Evolutionary conservation across 2,329 filamentous ascomycete species (phyloP).

Genomic region (Cercospora zeae-maydis): DNA sequence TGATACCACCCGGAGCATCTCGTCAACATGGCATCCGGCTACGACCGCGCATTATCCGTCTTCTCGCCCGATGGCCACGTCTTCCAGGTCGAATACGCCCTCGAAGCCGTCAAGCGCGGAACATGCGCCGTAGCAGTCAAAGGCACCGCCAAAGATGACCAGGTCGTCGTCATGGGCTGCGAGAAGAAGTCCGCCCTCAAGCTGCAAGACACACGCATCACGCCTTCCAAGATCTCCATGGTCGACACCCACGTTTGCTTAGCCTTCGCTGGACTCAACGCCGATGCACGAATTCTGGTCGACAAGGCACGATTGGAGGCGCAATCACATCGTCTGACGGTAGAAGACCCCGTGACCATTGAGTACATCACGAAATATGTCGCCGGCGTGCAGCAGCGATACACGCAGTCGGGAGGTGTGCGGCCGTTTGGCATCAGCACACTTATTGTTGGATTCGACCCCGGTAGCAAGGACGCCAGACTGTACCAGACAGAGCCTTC

Average conservation of each 20-base stretch:
- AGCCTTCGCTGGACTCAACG: conserved; percentile 94
- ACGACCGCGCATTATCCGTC: conserved; percentile 98
- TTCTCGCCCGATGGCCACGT: conserved; percentile 99
- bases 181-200: conserved; percentile 99
- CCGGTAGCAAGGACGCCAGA: conserved; percentile 79
- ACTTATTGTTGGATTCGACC: conserved; percentile 96
- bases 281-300: conserved; percentile 94
- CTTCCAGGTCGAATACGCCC: conserved; percentile 99
- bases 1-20: not conserved
- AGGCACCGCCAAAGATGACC: conserved; percentile 60
- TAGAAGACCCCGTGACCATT: conserved; percentile 95
- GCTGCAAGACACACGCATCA: conserved; percentile 98
- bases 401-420: conserved; percentile 98
- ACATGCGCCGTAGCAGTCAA: conserved; percentile 98
- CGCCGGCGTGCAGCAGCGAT: conserved; percentile 94
- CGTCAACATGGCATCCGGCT: conserved; percentile 79
- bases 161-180: conserved; percentile 89
- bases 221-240: conserved; percentile 95
- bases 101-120: conserved; percentile 98
- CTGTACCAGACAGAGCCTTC: conserved; percentile 99
- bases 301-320: conserved; percentile 98
- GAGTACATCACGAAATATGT: conserved; percentile 99
- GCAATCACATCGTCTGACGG: conserved; percentile 92
- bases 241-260: conserved; percentile 95
- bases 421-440: conserved; percentile 98